Percentiles rank a stretch among this genome's conserved stretches.
Evolutionary conservation across 345 rosid genomes (phyloP).

Genomic region (Ceriops decandra): DNA sequence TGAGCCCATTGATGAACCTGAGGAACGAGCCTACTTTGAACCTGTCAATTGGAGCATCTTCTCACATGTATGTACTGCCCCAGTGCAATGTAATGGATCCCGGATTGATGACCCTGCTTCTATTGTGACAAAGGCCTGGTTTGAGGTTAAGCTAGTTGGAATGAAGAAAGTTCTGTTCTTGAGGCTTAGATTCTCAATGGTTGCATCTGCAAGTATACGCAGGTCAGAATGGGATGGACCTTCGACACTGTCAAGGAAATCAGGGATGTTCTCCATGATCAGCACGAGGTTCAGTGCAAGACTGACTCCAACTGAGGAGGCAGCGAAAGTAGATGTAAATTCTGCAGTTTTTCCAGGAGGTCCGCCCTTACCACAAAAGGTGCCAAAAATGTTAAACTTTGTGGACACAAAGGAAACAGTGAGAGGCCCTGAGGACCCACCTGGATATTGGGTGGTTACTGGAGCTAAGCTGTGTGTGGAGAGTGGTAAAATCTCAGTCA

Average conservation of each 20-base stretch:
- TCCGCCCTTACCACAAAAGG: slow-evolving; percentile 50
- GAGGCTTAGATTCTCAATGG: slow-evolving; percentile 79
- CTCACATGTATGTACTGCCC: slow-evolving; percentile 88
- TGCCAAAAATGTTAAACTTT: slow-evolving; percentile 63
- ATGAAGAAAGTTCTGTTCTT: slow-evolving; percentile 84
- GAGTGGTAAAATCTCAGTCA: slow-evolving; percentile 72
- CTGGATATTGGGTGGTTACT: slow-evolving; percentile 95
- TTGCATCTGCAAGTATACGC: slow-evolving; percentile 60
- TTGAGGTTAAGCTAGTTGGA: slow-evolving; percentile 79
- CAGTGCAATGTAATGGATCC: slow-evolving; percentile 61
- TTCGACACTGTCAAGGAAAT: slow-evolving; percentile 56
- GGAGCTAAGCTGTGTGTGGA: slow-evolving; percentile 86
- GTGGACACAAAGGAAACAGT: slow-evolving; percentile 88
- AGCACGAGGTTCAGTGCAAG: slow-evolving; percentile 62
- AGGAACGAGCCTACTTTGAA: slow-evolving; percentile 61
- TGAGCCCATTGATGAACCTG: slow-evolving; percentile 45
- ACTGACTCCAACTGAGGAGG: slow-evolving; percentile 41
- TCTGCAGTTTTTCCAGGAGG: slow-evolving; percentile 88
- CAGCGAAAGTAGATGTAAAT: slow-evolving; percentile 61
- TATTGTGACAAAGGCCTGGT: slow-evolving; percentile 86
- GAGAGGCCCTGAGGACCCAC: slow-evolving; percentile 82
- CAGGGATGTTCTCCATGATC: slow-evolving; percentile 70
- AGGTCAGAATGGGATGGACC: slow-evolving; percentile 83
- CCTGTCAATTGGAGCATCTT: slow-evolving; percentile 90
- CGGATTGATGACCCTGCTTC: slow-evolving; percentile 62